Evolutionary conservation across 306 rosid genomes (phyloP).

Genomic region (Cyamopsis tetragonoloba): DNA sequence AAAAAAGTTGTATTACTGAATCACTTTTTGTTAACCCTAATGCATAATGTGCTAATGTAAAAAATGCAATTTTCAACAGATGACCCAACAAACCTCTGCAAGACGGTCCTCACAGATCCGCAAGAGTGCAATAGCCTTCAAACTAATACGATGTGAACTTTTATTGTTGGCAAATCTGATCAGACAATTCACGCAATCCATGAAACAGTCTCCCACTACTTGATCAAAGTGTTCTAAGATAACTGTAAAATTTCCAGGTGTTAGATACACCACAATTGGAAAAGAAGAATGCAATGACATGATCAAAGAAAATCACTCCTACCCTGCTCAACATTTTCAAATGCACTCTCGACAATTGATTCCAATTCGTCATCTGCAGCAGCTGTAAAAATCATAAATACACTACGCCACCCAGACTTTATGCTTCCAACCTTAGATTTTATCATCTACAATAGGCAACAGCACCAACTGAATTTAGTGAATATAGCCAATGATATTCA

Average conservation of each 20-base stretch:
- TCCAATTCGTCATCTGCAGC: constrained; percentile 99
- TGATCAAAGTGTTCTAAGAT: constrained; percentile 99
- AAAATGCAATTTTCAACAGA: constrained; percentile 23
- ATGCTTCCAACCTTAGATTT: constrained; percentile 98
- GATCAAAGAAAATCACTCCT: constrained; percentile 29
- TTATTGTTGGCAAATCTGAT: constrained; percentile 94
- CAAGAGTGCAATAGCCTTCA: constrained; percentile 98
- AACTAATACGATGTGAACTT: constrained; percentile 88
- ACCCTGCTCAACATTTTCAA: constrained; percentile 99
- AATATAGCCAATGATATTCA: constrained; percentile 14
- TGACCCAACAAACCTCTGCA: constrained; percentile 83
- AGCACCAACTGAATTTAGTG: constrained; percentile 24
- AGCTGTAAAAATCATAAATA: constrained; percentile 97
- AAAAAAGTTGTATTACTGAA: too few relatives aligned
- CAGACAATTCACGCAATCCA: constrained; percentile 99
- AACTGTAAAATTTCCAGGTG: constrained; percentile 64
- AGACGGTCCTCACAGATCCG: constrained; percentile 99
- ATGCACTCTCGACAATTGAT: constrained; percentile 95
- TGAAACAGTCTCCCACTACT: constrained; percentile 98
- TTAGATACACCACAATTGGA: constrained; percentile 40
- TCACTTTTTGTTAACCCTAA: too few relatives aligned
- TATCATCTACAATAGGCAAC: constrained; percentile 69
- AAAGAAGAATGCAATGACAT: constrained; percentile 21
- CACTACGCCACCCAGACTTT: constrained; percentile 98
- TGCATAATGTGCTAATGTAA: neutral